Base-by-base conservation (phyloP, 139 green algal species). In the Bryopsis sp. region DNA sequence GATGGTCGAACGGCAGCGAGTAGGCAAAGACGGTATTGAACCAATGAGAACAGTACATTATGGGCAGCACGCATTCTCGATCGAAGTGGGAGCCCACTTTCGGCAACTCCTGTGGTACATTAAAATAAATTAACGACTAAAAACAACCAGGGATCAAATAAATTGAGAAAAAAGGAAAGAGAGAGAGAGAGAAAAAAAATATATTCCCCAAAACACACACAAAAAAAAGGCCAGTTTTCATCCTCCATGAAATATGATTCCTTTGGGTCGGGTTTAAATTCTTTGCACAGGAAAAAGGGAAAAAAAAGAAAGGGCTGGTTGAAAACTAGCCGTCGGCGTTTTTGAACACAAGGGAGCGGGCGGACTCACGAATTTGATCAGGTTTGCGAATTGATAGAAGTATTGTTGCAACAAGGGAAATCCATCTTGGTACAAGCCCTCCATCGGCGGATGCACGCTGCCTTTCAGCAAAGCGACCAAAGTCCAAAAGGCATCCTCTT, bases 1-100 rank as follows among this genome's bases (percentile, higher is more conserved):
- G 79, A 72, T 92, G 80, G 35, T 78, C 68, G 61, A 96, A 91
- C 15, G 88, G 89, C 66, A 96, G 75, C 28, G 67, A 84, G 79
- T 96, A 96, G 5, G 85, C 76, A 73, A 90, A 96, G 2, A 91
- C 68, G 26, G 89, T 95, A 72, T 93, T 90, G 80, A 96, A 96
- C 89, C 89, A 96, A 76, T 94, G 84, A 28, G 74, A 85, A 71
- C 77, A 86, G 71, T 82, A 96, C 84, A 96, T 89, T 63, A 48
- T 78, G 0, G 81, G 77, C 22, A 79, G 74, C 32, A 89, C 71
- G 6, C 76, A 80, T 74, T 85, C 71, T n/a, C 19, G 7, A 22
- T 67, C 22, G 33, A 67, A 67, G 33, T 67, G 59, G 7, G 28
- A 7, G 8, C 31, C 59, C 11, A 67, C 5, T 47, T 67, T 46